Evolutionary conservation across 768 basidiomycete species (phyloP).

Genomic region (Calocera viscosa): DNA sequence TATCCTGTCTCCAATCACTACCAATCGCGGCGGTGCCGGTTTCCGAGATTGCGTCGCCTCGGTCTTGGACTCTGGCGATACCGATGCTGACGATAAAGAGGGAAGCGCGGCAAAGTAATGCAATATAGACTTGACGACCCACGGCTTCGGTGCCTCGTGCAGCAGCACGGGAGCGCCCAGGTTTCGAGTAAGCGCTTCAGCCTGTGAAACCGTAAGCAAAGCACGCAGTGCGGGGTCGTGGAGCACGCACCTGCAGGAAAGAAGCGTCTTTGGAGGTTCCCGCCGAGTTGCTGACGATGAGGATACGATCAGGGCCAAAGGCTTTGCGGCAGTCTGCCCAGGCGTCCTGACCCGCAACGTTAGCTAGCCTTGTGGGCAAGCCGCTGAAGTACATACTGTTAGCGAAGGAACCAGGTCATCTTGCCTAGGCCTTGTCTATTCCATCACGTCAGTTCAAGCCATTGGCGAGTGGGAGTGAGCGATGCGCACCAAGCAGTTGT

Average conservation of each 20-base stretch:
- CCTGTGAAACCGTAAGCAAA: background rate
- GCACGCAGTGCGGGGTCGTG: background rate
- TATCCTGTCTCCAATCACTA: background rate
- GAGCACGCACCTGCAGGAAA: background rate
- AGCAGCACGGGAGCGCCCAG: background rate
- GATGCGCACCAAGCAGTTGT: background rate
- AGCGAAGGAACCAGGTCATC: background rate
- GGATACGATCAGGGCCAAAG: background rate
- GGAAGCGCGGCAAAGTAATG: background rate
- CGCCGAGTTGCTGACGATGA: constrained; percentile 1
- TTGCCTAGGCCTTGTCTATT: background rate
- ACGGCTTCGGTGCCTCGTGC: constrained; percentile 4
- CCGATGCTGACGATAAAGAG: background rate
- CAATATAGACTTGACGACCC: background rate
- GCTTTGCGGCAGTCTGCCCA: background rate
- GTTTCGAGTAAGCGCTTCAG: background rate
- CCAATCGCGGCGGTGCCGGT: background rate
- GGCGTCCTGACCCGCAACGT: background rate
- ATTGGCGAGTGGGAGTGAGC: background rate
- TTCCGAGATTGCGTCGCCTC: background rate
- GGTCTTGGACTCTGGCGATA: background rate
- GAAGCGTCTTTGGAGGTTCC: background rate
- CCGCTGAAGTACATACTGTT: background rate
- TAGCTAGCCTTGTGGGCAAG: background rate
- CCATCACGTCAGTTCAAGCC: background rate